Evolutionary conservation across 2,329 filamentous ascomycete species (phyloP).

Genomic region (Colletotrichum sp.): DNA sequence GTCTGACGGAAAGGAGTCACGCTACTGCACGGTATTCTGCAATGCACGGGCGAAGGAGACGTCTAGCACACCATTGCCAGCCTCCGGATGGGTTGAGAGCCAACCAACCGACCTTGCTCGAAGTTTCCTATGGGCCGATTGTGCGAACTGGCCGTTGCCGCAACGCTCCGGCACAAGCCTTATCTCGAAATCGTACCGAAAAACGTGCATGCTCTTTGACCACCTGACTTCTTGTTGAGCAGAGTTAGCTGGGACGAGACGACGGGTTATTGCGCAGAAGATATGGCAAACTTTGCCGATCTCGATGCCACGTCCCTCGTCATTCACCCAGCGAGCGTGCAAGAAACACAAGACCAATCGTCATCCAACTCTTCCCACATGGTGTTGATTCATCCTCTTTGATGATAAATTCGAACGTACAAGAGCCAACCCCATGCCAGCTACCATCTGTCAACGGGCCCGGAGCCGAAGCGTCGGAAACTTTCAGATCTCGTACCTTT

Average conservation of each 20-base stretch:
- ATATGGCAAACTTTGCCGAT: slow-evolving; percentile 12
- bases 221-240: not conserved
- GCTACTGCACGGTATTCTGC: not conserved
- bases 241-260: slow-evolving; percentile 11
- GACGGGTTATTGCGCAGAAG: slow-evolving; percentile 6
- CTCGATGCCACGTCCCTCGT: not conserved
- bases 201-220: not conserved
- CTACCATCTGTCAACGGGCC: not conserved
- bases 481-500: not conserved
- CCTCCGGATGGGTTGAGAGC: not conserved
- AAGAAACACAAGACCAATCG: not conserved
- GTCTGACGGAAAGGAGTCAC: not conserved
- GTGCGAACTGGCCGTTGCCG: not conserved
- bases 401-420: not conserved
- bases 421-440: not conserved
- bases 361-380: not conserved
- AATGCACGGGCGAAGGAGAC: not conserved
- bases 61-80: not conserved
- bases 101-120: not conserved
- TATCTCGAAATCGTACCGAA: not conserved
- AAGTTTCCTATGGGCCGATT: not conserved
- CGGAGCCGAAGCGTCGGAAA: not conserved
- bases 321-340: not conserved
- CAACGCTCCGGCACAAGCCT: not conserved
- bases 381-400: not conserved